Evolutionary conservation across 352 stramenopile species (phyloP), one percentile per base, ranked within the genome.

Genomic region (Phytopythium montanum): DNA sequence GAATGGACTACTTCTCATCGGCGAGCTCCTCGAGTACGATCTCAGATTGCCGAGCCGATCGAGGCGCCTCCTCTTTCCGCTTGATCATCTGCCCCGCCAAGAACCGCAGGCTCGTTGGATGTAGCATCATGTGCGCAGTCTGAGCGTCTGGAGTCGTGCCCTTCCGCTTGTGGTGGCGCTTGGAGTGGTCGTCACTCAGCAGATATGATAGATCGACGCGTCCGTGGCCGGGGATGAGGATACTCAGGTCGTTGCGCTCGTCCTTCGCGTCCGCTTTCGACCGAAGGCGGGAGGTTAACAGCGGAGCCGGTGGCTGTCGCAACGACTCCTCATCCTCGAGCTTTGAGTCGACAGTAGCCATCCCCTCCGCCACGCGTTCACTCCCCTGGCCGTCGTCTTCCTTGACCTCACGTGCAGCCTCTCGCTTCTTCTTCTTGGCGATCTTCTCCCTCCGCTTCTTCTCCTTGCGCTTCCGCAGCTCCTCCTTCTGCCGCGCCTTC

Each of bases 401-500:
- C 21, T 31, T 56, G 21, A 44, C 60, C 2, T 21, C 39, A 5
- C 42, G 29, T 16, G 29, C 21, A 29, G 51, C 61, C 21, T 68
- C 62, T 16, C 70, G 66, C n/a, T 56, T 74, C 56, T 82, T 85
- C 62, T 79, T 83, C 46, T 79, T 85, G 1, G 65, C 59, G 28
- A 79, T 19, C 36, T 75, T 78, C 33, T 87, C 78, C 31, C 65
- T 62, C 13, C 78, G 73, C 53, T 76, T 84, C 54, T 81, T 87
- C 50, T 90, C 81, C 54, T 88, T 90, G 9, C 81, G 72, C 55
- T 82, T 84, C 13, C 75, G 66, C 9, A 88, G 38, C 8, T 87
- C 81, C 49, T 90, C 76, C 42, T 88, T 86, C 56, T 88, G 81
- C 0, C 73, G 73, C 8, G 81, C 78, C 54, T 88, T 88, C 38